Evolutionary conservation across 1,139 yeast species (phyloP).

Genomic region (Spathaspora jeffriesii): DNA sequence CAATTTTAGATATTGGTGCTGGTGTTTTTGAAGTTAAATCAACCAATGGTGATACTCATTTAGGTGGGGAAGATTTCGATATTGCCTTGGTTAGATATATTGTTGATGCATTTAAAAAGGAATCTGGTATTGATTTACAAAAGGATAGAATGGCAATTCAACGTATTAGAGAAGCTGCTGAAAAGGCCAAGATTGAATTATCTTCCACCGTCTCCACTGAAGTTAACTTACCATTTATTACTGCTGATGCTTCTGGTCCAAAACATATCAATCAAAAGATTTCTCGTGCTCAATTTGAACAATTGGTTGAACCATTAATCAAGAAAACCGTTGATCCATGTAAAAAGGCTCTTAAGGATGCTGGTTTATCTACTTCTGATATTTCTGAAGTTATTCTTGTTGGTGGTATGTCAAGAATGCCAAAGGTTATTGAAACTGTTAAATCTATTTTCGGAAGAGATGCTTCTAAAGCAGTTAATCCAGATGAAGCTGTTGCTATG

Average conservation of each 20-base stretch:
- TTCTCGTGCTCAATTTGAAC: slow-evolving; percentile 92
- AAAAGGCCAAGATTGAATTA: slow-evolving; percentile 98
- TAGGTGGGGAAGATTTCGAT: slow-evolving; percentile 93
- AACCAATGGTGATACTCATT: slow-evolving; percentile 88
- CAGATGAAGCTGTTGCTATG: slow-evolving; percentile 99
- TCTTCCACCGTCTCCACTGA: slow-evolving; percentile 94
- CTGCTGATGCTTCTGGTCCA: slow-evolving; percentile 96
- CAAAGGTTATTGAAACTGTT: slow-evolving; percentile 98
- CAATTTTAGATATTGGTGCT: slow-evolving; percentile 81
- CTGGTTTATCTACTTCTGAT: slow-evolving; percentile 81
- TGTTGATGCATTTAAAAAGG: slow-evolving; percentile 91
- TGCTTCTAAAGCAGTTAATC: slow-evolving; percentile 99
- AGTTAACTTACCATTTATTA: slow-evolving; percentile 95
- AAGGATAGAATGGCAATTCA: slow-evolving; percentile 99
- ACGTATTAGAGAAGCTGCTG: slow-evolving; percentile 99
- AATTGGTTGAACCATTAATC: slow-evolving; percentile 86
- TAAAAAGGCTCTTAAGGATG: slow-evolving; percentile 98
- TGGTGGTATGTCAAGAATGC: slow-evolving; percentile 99
- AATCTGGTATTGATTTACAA: slow-evolving; percentile 83
- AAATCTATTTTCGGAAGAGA: slow-evolving; percentile 90
- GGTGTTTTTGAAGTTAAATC: slow-evolving; percentile 90
- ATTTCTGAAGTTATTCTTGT: slow-evolving; percentile 95
- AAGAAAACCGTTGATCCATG: slow-evolving; percentile 96
- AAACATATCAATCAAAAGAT: slow-evolving; percentile 96
- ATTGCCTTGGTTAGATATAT: slow-evolving; percentile 86